phyloP scores from a whole-genome alignment of 257 asterid species.

The Buddleja alternifolia region DNA sequence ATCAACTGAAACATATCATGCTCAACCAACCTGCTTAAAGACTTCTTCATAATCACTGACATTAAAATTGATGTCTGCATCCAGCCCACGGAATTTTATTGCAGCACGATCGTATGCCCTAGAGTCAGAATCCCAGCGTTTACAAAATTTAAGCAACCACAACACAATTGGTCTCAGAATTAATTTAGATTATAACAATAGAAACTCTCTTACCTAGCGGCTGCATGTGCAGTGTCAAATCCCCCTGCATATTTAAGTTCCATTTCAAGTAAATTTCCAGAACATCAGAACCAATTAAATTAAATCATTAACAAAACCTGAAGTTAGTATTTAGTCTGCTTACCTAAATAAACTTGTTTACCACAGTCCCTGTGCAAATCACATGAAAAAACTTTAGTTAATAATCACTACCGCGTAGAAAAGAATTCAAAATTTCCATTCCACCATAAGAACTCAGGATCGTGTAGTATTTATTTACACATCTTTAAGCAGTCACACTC shows the following conservation, averaged over 20 bases:
- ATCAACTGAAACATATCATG: conserved; percentile 4
- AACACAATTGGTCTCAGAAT: conserved; percentile 15
- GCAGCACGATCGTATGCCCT: conserved; percentile 99
- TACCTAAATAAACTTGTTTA: conserved; percentile 95
- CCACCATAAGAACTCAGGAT: conserved; percentile 18
- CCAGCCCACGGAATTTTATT: conserved; percentile 85
- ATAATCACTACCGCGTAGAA: not conserved
- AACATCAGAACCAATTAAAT: conserved; percentile 20
- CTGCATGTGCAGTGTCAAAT: conserved; percentile 96
- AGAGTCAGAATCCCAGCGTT: conserved; percentile 25
- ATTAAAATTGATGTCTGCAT: conserved; percentile 89
- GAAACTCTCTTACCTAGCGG: conserved; percentile 71
- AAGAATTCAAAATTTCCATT: conserved; percentile 7
- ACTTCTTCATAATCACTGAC: conserved; percentile 79
- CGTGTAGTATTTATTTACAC: conserved; percentile 10
- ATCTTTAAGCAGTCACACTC: conserved; percentile 23
- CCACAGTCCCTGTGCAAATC: conserved; percentile 89
- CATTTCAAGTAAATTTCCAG: conserved; percentile 24
- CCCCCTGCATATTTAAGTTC: conserved; percentile 62
- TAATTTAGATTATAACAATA: conserved; percentile 18
- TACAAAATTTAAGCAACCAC: conserved; percentile 11
- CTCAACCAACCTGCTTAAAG: conserved; percentile 65
- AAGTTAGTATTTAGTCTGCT: conserved; percentile 22
- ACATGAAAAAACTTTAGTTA: conserved; percentile 26
- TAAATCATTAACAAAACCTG: not conserved